These are phyloP conservation scores for Batkoa obscura DNA, from an alignment of 371 early-diverging fungal genomes.

Conservation along the genomic window DNA sequence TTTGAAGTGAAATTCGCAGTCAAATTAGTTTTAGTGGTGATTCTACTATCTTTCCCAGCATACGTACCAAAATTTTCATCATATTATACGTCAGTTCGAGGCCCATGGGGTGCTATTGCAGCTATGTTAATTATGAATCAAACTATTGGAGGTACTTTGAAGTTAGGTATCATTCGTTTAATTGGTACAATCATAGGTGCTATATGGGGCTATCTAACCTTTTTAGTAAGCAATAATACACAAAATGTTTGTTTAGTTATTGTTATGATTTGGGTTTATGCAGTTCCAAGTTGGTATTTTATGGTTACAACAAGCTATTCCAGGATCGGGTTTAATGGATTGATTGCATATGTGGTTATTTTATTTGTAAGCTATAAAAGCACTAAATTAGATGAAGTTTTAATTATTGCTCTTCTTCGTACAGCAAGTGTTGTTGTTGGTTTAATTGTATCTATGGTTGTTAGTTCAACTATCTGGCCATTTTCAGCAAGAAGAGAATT, in stretches of 20 bases:
- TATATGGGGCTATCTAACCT: conserved; percentile 2
- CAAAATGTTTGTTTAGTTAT: not conserved
- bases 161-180: not conserved
- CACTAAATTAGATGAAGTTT: not conserved
- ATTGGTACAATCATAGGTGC: conserved; percentile 3
- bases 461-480: conserved; percentile 36
- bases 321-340: not conserved
- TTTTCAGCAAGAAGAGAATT: conserved; percentile 33
- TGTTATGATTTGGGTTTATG: conserved; percentile 3
- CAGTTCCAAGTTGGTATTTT: not conserved
- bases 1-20: not conserved
- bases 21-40: not conserved
- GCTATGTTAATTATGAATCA: not conserved
- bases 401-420: no score
- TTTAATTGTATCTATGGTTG: conserved; percentile 22
- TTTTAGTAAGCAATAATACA: not conserved
- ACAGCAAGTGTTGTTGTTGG: conserved; percentile 29
- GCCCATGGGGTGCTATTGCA: conserved; percentile 4
- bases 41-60: not conserved
- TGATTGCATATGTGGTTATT: not conserved
- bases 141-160: conserved; percentile 1
- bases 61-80: not conserved
- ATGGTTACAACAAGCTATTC: not conserved
- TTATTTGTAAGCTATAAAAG: not conserved
- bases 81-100: not conserved